phyloP scores from a whole-genome alignment of 768 basidiomycete species.

The Amanita inopinata region DNA sequence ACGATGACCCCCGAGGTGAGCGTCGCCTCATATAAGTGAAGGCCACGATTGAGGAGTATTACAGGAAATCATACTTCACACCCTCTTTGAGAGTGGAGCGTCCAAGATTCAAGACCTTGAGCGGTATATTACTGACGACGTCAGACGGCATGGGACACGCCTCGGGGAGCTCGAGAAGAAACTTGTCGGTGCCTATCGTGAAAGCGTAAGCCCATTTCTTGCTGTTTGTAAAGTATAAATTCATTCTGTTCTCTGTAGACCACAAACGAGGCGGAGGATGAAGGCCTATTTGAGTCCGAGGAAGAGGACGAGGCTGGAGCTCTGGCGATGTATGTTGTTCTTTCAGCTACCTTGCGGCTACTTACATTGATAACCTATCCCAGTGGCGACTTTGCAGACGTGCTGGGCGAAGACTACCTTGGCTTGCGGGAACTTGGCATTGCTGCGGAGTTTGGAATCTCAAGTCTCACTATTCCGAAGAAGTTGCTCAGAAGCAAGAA shows the following conservation, averaged over 20 bases:
- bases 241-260: conserved; percentile 18
- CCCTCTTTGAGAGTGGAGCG: conserved; percentile 82
- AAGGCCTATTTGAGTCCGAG: conserved; percentile 41
- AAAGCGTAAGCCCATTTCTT: conserved; percentile 45
- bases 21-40: background rate
- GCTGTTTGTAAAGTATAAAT: background rate
- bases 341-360: background rate
- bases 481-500: conserved; percentile 63
- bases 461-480: conserved; percentile 71
- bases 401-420: conserved; percentile 87
- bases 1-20: conserved; percentile 81
- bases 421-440: conserved; percentile 84
- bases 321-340: conserved; percentile 24
- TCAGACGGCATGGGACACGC: conserved; percentile 71
- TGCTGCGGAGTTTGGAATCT: conserved; percentile 74
- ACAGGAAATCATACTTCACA: conserved; percentile 92
- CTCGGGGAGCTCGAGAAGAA: conserved; percentile 80
- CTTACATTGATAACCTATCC: background rate
- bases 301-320: conserved; percentile 35
- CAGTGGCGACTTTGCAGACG: conserved; percentile 81
- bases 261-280: conserved; percentile 38
- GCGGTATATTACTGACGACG: conserved; percentile 81
- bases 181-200: conserved; percentile 73
- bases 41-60: background rate
- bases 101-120: conserved; percentile 74